Evolutionary conservation across 192 early-diverging fungal genomes (phyloP).

Genomic region (Kappamyces sp.): DNA sequence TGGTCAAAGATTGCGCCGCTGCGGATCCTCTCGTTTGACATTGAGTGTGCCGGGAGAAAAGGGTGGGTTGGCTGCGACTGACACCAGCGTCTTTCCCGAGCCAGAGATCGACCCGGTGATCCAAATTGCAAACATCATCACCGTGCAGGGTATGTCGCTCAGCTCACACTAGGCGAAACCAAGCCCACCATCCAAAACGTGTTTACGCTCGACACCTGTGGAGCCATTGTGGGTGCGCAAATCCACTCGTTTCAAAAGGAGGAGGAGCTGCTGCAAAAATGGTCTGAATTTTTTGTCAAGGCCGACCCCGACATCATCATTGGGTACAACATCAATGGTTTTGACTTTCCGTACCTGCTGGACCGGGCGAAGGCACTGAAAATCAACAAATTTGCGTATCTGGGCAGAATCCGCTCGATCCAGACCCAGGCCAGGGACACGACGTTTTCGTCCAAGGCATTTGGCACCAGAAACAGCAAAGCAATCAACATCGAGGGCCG

Average conservation of each 20-base stretch:
- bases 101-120: conserved; percentile 88
- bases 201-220: conserved; percentile 85
- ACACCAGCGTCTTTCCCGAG: conserved; percentile 73
- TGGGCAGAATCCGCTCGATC: conserved; percentile 65
- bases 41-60: conserved; percentile 94
- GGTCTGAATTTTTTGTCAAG: conserved; percentile 80
- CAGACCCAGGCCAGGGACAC: conserved; percentile 72
- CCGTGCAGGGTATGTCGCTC: conserved; percentile 63
- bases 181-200: conserved; percentile 92
- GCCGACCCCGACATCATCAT: conserved; percentile 72
- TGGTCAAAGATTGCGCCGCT: conserved; percentile 93
- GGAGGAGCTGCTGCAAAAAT: conserved; percentile 67
- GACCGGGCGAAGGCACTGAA: conserved; percentile 79
- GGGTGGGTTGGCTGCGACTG: conserved; percentile 32
- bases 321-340: conserved; percentile 95
- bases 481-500: conserved; percentile 81
- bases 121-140: conserved; percentile 94
- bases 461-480: conserved; percentile 89
- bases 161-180: conserved; percentile 52
- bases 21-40: conserved; percentile 94
- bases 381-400: conserved; percentile 70
- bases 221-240: conserved; percentile 87
- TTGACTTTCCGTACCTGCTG: conserved; percentile 93
- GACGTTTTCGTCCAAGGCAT: conserved; percentile 87
- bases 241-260: conserved; percentile 75